Conservation (phyloP, 139 green algal genomes). For the Closterium sp. region DNA sequence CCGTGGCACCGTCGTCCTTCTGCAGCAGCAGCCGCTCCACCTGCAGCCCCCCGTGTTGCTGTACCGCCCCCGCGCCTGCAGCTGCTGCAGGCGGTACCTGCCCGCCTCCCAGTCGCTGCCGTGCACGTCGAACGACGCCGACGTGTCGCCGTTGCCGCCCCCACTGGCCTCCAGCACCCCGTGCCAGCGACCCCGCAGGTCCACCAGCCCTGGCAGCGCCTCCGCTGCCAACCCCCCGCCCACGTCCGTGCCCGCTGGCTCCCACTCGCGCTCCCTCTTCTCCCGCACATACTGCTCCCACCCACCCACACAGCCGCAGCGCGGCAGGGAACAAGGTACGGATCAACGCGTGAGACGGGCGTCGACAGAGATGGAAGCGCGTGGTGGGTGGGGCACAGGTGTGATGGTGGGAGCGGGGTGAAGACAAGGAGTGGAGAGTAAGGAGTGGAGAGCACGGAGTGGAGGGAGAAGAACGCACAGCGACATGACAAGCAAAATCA, state of each 20-base stretch:
- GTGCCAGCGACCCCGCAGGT: constrained; percentile 48
- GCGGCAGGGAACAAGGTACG: background rate
- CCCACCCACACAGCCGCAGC: background rate
- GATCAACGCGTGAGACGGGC: background rate
- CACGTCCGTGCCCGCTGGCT: background rate
- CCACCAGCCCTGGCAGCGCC: constrained; percentile 41
- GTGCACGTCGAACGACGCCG: constrained; percentile 42
- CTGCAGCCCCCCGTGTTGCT: constrained; percentile 44
- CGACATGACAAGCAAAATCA: background rate
- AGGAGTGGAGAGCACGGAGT: background rate
- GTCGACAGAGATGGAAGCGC: no score
- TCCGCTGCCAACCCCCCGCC: background rate
- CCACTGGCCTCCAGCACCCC: constrained; percentile 46
- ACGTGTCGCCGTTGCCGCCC: constrained; percentile 43
- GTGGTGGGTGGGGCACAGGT: no score
- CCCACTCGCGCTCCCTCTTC: constrained; percentile 2
- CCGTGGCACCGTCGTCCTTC: constrained; percentile 36
- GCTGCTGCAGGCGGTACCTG: constrained; percentile 47
- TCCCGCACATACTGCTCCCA: constrained; percentile 12
- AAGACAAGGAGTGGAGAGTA: background rate
- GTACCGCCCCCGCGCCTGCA: constrained; percentile 41
- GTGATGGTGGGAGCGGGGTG: background rate
- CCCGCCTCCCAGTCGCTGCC: constrained; percentile 57
- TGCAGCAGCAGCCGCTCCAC: constrained; percentile 42
- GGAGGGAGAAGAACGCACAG: background rate